These are phyloP conservation scores for Ogataea populi-albae DNA, from an alignment of 805 yeast genomes.

Conservation along the genomic window DNA sequence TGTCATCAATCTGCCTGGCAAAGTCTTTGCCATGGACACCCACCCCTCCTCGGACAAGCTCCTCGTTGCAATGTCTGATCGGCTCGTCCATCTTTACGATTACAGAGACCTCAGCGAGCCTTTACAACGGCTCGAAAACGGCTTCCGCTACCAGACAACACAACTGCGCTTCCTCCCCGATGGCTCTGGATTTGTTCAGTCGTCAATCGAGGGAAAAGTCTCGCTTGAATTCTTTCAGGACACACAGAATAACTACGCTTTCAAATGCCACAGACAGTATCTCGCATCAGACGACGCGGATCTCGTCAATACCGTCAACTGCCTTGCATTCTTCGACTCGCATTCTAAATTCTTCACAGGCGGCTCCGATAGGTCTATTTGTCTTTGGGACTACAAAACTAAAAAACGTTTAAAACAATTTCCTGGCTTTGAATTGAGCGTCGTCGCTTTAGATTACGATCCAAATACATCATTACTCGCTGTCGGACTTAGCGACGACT, in stretches of 20 bases:
- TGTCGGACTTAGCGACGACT: slow-evolving; percentile 43
- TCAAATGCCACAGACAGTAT: slow-evolving; percentile 69
- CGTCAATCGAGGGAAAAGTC: slow-evolving; percentile 77
- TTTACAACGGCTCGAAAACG: slow-evolving; percentile 10
- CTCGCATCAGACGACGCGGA: slow-evolving; percentile 16
- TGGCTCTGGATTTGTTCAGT: slow-evolving; percentile 58
- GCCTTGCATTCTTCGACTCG: slow-evolving; percentile 15
- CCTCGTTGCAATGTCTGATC: slow-evolving; percentile 51
- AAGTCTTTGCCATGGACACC: slow-evolving; percentile 63
- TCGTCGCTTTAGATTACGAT: slow-evolving; percentile 17
- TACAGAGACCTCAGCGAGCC: slow-evolving; percentile 15
- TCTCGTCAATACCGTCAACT: slow-evolving; percentile 26
- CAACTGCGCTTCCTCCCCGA: slow-evolving; percentile 54
- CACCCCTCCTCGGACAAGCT: slow-evolving; percentile 30
- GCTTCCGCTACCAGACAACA: slow-evolving; percentile 55
- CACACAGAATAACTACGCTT: slow-evolving; percentile 56
- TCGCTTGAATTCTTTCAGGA: slow-evolving; percentile 62
- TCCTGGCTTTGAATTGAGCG: slow-evolving; percentile 22
- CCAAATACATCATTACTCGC: slow-evolving; percentile 25
- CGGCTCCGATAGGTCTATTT: slow-evolving; percentile 30
- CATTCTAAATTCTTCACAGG: slow-evolving; percentile 23
- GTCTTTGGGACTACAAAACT: slow-evolving; percentile 31
- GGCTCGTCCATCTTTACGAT: slow-evolving; percentile 58
- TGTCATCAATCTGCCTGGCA: slow-evolving; percentile 36
- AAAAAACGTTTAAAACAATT: slow-evolving; percentile 29